phyloP scores from a whole-genome alignment of 495 filamentous ascomycete genomes.

The Pseudotulostoma volvatum region DNA sequence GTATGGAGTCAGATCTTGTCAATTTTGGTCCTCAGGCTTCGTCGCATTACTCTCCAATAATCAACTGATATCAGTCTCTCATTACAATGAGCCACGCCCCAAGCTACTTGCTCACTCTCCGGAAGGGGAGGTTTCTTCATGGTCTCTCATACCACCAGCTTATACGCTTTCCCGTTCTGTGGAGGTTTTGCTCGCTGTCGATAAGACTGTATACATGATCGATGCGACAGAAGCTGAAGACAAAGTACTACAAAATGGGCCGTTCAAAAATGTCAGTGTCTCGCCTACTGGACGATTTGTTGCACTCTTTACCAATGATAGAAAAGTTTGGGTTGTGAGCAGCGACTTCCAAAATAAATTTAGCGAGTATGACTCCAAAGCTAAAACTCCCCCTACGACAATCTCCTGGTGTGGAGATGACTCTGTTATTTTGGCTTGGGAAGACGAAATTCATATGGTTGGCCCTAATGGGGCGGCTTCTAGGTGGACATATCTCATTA shows the following conservation, averaged over 20 bases:
- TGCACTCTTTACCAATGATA: conserved; percentile 69
- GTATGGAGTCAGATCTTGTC: conserved; percentile 68
- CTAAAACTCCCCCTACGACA: conserved; percentile 70
- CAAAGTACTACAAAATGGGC: conserved; percentile 73
- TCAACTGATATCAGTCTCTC: conserved; percentile 66
- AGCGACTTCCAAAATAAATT: conserved; percentile 84
- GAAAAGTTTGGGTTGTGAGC: conserved; percentile 83
- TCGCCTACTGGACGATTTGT: conserved; percentile 83
- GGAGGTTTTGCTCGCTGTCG: conserved; percentile 79
- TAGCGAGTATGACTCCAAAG: conserved; percentile 80
- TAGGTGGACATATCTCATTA: conserved; percentile 24
- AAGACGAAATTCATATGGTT: conserved; percentile 93
- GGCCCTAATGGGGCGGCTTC: conserved; percentile 66
- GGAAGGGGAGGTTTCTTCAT: conserved; percentile 65
- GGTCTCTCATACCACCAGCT: conserved; percentile 76
- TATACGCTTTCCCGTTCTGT: conserved; percentile 89
- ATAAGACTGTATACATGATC: conserved; percentile 67
- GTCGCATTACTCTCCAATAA: conserved; percentile 90
- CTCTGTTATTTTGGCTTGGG: conserved; percentile 87
- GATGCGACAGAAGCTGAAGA: conserved; percentile 86
- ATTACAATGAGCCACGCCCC: conserved; percentile 81
- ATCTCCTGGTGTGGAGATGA: conserved; percentile 95
- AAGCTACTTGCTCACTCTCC: conserved; percentile 65
- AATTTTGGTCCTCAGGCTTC: conserved; percentile 82
- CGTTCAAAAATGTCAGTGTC: conserved; percentile 76